Evolutionary conservation across 371 early-diverging fungal genomes (phyloP).

Genomic region (Lichtheimia hyalospora): DNA sequence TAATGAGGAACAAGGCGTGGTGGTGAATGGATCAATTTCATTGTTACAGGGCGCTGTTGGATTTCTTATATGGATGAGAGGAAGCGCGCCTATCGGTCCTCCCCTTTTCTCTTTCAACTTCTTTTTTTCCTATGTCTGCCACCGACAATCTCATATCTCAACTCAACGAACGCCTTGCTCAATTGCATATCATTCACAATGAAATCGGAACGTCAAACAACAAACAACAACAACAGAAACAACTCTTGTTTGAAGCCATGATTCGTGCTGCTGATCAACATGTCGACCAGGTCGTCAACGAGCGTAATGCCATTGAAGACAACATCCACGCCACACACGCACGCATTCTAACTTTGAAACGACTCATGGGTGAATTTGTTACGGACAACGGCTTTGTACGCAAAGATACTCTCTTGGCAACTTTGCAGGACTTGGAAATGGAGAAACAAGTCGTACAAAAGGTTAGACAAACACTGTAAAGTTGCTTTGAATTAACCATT

Average conservation of each 20-base stretch:
- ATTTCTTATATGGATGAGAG: too few relatives aligned
- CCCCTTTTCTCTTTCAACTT: too few relatives aligned
- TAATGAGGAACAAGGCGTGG: too few relatives aligned
- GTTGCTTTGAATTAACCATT: background rate
- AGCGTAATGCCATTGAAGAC: constrained; percentile 9
- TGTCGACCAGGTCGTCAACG: constrained; percentile 5
- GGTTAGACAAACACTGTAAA: constrained; percentile 4
- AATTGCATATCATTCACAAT: constrained; percentile 12
- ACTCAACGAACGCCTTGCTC: constrained; percentile 7
- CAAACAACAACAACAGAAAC: constrained; percentile 10
- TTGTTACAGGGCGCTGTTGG: too few relatives aligned
- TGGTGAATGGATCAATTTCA: too few relatives aligned
- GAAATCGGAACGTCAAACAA: constrained; percentile 14
- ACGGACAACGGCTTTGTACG: constrained; percentile 7
- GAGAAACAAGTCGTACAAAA: constrained; percentile 16
- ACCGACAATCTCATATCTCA: constrained; percentile 8
- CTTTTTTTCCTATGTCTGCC: constrained; percentile 4
- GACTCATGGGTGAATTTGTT: constrained; percentile 22
- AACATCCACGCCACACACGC: constrained; percentile 5
- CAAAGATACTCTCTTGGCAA: background rate
- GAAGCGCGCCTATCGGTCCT: too few relatives aligned
- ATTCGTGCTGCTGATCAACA: constrained; percentile 17
- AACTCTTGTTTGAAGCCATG: constrained; percentile 10
- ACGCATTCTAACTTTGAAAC: constrained; percentile 9
- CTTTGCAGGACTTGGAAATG: constrained; percentile 8